Conservation (phyloP, 2,329 filamentous ascomycete genomes). For the Myrmaecium sp. region DNA sequence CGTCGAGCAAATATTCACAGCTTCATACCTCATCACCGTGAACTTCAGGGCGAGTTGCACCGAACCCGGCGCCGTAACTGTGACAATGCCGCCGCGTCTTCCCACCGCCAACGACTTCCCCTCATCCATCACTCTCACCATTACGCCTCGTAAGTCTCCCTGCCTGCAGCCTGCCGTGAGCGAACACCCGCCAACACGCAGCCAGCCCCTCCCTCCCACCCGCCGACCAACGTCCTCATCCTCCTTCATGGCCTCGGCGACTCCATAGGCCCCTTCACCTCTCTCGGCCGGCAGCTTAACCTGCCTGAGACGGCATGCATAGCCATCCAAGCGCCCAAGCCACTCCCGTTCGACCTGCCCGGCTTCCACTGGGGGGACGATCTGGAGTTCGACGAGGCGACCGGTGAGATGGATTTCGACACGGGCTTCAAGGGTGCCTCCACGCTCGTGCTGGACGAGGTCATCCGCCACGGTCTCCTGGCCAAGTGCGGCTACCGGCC, state of each 20-base stretch:
- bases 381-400: constrained; percentile 35
- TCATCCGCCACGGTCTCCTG: constrained; percentile 29
- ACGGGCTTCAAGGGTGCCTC: constrained; percentile 32
- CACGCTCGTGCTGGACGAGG: constrained; percentile 23
- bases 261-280: constrained; percentile 48
- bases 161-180: constrained; percentile 1
- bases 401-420: constrained; percentile 36
- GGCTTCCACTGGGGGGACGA: constrained; percentile 49
- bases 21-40: too few species aligned
- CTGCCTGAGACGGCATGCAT: constrained; percentile 66
- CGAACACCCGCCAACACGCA: background rate
- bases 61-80: constrained; percentile 59
- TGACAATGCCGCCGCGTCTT: constrained; percentile 24
- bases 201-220: constrained; percentile 23
- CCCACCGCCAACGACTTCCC: constrained; percentile 27
- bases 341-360: constrained; percentile 50
- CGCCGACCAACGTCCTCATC: constrained; percentile 58
- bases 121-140: constrained; percentile 20
- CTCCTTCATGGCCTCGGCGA: constrained; percentile 79
- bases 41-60: too few species aligned
- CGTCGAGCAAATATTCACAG: too few species aligned
- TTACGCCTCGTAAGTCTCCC: constrained; percentile 26
- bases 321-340: constrained; percentile 52
- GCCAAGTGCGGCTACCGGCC: constrained; percentile 31
- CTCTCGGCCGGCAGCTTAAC: constrained; percentile 49